Percentiles rank a stretch among this genome's conserved stretches.
Conservation (phyloP, 805 yeast species). For the Pichia nanzhaoensis region DNA sequence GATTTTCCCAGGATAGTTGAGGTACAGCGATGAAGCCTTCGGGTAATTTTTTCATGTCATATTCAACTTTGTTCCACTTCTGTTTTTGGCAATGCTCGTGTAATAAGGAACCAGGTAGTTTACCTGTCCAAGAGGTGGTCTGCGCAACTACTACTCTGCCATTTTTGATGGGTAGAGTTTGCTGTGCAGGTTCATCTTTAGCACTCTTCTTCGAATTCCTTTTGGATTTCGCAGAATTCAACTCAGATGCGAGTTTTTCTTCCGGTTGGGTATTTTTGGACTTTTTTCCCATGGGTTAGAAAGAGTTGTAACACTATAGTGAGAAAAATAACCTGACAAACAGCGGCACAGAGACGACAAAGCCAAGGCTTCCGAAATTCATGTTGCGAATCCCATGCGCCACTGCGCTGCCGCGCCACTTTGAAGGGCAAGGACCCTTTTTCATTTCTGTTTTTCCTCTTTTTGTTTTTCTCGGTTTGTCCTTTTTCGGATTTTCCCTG, state of each 20-base stretch:
- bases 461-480: too few relatives aligned
- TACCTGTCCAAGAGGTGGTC: conserved; percentile 88
- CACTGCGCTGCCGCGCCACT: too few relatives aligned
- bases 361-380: too few relatives aligned
- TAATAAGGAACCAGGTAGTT: conserved; percentile 77
- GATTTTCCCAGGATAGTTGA: conserved; percentile 63
- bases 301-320: background rate
- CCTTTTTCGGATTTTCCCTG: too few relatives aligned
- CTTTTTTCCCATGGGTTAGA: conserved; percentile 18
- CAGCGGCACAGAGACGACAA: too few relatives aligned
- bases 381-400: too few relatives aligned
- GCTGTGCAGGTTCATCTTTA: conserved; percentile 2
- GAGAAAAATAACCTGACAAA: background rate
- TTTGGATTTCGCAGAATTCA: conserved; percentile 6
- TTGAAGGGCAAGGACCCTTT: too few relatives aligned
- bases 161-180: conserved; percentile 13
- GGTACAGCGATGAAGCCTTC: conserved; percentile 63
- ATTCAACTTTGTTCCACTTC: conserved; percentile 83
- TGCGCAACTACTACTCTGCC: conserved; percentile 50
- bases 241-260: background rate
- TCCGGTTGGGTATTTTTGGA: background rate
- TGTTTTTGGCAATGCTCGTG: conserved; percentile 83
- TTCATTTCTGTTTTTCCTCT: too few relatives aligned
- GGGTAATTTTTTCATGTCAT: conserved; percentile 49
- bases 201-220: conserved; percentile 6